Evolutionary conservation across 1,284 basidiomycete species (phyloP), one percentile per base, ranked within the genome.

Genomic region (Sparassis latifolia): DNA sequence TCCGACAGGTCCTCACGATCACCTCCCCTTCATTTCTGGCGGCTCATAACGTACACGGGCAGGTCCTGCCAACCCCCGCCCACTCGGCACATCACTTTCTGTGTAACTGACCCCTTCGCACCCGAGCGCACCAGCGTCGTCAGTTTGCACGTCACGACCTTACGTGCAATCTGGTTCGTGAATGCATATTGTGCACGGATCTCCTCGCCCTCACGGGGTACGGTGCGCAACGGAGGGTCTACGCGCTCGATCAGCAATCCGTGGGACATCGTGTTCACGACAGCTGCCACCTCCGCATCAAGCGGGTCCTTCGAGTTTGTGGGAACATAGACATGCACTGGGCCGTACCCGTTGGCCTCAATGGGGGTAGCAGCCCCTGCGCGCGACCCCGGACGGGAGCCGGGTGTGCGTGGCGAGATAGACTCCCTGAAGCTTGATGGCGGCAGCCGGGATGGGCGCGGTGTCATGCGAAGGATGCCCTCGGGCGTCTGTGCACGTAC

Each of bases 61-160:
- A 94, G 72, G 68, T 92, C 90, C 64, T 91, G 88, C 91, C 90
- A 94, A 84, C 86, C 88, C 65, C 89, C 89, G 50, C 88, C 89
- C 50, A 92, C 84, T 54, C 88, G 80, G 68, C 84, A 89, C 83
- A 93, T 86, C 30, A 92, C 90, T 67, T 90, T 91, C 77, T 85
- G 88, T 50, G 78, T 81, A 58, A 72, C 78, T 20, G 20, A 20
- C 27, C 75, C 67, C 48, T 75, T 73, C 64, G 81, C 77, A 3
- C 78, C 76, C 5, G 76, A 67, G 44, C 87, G 76, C 49, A 78
- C 78, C 64, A 89, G 72, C 46, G 87, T 88, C 43, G 92, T 88
- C 66, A 95, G 70, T 58, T 87, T 82, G 65, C 89, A 92, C 28
- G 80, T 84, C 33, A 92, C 77, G 35, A 86, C 75, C 70, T 90